Evolutionary conservation across 2,329 filamentous ascomycete species (phyloP).

Genomic region (Penicillium polonicum): DNA sequence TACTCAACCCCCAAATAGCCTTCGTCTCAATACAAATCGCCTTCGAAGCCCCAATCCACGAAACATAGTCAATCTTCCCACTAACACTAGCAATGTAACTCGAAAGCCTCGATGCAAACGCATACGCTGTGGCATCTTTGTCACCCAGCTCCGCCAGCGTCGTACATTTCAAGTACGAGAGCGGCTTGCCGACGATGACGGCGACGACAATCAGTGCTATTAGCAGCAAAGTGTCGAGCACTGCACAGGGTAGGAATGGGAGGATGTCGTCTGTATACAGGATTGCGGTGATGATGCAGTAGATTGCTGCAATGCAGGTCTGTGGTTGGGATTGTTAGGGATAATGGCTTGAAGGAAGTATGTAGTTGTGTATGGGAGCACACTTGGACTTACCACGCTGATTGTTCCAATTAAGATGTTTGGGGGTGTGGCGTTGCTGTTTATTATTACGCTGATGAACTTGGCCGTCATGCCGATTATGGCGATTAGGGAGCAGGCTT

Average conservation of each 20-base stretch:
- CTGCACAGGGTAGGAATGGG: slow-evolving; percentile 67
- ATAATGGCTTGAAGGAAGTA: not conserved
- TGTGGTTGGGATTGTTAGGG: slow-evolving; percentile 36
- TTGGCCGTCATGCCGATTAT: slow-evolving; percentile 79
- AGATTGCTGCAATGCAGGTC: slow-evolving; percentile 76
- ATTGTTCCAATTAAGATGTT: slow-evolving; percentile 75
- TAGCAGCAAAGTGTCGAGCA: slow-evolving; percentile 66
- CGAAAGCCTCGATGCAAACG: slow-evolving; percentile 54
- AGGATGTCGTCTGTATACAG: slow-evolving; percentile 76
- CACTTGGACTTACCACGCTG: slow-evolving; percentile 69
- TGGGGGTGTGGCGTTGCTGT: slow-evolving; percentile 64
- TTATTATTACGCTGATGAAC: slow-evolving; percentile 75
- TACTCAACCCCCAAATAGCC: slow-evolving; percentile 80
- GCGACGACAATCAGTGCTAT: slow-evolving; percentile 76
- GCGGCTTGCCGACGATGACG: slow-evolving; percentile 73
- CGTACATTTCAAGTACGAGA: slow-evolving; percentile 74
- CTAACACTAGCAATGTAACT: slow-evolving; percentile 53
- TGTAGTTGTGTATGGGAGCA: not conserved
- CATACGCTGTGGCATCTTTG: slow-evolving; percentile 51
- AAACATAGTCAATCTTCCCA: slow-evolving; percentile 50
- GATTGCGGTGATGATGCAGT: slow-evolving; percentile 76
- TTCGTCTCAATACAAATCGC: slow-evolving; percentile 80
- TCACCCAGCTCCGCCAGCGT: slow-evolving; percentile 50
- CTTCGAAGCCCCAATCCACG: slow-evolving; percentile 61
- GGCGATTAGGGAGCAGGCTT: slow-evolving; percentile 68